These are phyloP conservation scores for Sclerotinia trifoliorum DNA, from an alignment of 2,329 filamentous ascomycete genomes.

Conservation along the genomic window DNA sequence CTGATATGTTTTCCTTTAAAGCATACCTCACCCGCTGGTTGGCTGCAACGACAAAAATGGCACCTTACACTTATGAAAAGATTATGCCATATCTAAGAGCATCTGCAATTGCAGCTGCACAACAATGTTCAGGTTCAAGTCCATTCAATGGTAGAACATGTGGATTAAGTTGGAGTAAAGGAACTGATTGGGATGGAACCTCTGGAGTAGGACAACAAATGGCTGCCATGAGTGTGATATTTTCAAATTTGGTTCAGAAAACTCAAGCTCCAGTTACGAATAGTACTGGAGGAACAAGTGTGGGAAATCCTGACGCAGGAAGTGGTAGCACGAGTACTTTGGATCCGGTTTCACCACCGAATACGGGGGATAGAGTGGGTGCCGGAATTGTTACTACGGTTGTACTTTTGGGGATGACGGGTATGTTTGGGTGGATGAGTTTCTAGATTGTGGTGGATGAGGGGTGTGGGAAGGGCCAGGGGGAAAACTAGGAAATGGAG, in stretches of 20 bases:
- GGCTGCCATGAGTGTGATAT: slow-evolving; percentile 63
- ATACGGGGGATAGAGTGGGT: slow-evolving; percentile 44
- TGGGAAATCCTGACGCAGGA: slow-evolving; percentile 34
- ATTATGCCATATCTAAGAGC: slow-evolving; percentile 55
- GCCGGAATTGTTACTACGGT: slow-evolving; percentile 46
- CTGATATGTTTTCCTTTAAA: slow-evolving; percentile 66
- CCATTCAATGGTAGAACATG: slow-evolving; percentile 52
- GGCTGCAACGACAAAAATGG: slow-evolving; percentile 56
- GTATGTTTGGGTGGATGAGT: slow-evolving; percentile 43
- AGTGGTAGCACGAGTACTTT: slow-evolving; percentile 25
- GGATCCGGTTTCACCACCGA: slow-evolving; percentile 35
- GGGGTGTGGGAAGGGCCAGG: neutral
- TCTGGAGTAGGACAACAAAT: slow-evolving; percentile 69
- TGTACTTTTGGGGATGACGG: slow-evolving; percentile 34
- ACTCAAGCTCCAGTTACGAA: slow-evolving; percentile 37
- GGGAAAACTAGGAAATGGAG: neutral
- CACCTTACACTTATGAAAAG: slow-evolving; percentile 53
- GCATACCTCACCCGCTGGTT: slow-evolving; percentile 62
- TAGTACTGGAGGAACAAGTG: slow-evolving; percentile 42
- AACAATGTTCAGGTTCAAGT: slow-evolving; percentile 57
- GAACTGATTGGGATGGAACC: slow-evolving; percentile 49
- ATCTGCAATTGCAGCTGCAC: slow-evolving; percentile 54
- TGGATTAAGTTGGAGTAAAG: slow-evolving; percentile 58
- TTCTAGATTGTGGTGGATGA: slow-evolving; percentile 25
- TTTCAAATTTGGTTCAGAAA: slow-evolving; percentile 41